Evolutionary conservation across 2,329 filamentous ascomycete species (phyloP), one percentile per base, ranked within the genome.

Genomic region (Diaporthe sp.): DNA sequence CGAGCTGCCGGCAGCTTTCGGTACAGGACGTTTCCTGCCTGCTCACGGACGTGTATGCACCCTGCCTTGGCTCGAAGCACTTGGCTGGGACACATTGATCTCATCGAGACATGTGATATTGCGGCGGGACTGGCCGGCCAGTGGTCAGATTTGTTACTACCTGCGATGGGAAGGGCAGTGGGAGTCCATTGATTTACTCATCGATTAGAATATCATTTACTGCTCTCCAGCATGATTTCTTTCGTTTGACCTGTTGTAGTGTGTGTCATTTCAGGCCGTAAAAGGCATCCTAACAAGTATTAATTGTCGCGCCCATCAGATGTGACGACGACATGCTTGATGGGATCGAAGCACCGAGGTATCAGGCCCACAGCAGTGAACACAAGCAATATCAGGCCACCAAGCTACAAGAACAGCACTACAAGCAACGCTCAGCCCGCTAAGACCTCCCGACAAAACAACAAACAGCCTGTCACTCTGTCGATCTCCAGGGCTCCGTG

Each of bases 391-490:
- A n/a, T 7, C 22, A 66, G 27, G 22, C 15, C 42, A 37, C 63
- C 44, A 10, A 37, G 17, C 30, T 19, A 50, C 44, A n/a, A 10
- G 7, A 22, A 32, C 13, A 47, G 7, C 27, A 30, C 37, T n/a
- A 65, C 44, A 50, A 30, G 15, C 7, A 9, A n/a, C 27, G 22
- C 50, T 25, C 61, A 10, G 61, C 44, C 42, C 42, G 42, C 44
- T 37, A 66, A 51, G 44, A 51, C 30, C 63, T 37, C 22, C 30
- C 19, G 63, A 19, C 32, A 66, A 66, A 66, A 66, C 44, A 66
- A 37, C 44, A 51, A 51, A 51, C 44, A 51, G 51, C 5, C 44
- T 66, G 44, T 35, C 63, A 51, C 15, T 37, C 47, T 51, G 30
- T 51, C 63, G 44, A 51, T 66, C 44, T 32, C 42, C 8, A 63